Percentiles rank a stretch among this genome's conserved stretches.
Conservation (phyloP, 345 rosid species). For the Salix arbutifolia region DNA sequence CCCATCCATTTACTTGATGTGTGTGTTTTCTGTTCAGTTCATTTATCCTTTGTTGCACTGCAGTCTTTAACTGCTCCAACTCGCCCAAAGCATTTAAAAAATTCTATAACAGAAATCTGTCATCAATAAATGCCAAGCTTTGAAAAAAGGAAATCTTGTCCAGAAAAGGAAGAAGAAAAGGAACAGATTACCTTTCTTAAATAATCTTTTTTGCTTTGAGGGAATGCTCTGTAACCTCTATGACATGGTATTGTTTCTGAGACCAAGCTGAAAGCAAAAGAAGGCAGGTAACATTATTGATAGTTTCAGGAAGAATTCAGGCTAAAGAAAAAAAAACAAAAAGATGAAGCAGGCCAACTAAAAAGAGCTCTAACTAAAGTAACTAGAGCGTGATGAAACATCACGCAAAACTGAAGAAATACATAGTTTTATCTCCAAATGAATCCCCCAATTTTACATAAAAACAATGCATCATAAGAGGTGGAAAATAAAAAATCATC, state of each 20-base stretch:
- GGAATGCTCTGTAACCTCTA: constrained; percentile 61
- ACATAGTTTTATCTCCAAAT: neutral
- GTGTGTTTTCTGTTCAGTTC: constrained; percentile 48
- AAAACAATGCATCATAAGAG: neutral
- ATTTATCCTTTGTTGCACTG: constrained; percentile 55
- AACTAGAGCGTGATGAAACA: neutral
- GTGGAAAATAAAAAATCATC: neutral
- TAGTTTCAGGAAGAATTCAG: neutral
- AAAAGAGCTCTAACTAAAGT: neutral
- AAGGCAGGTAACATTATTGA: constrained; percentile 3
- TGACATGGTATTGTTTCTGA: constrained; percentile 90
- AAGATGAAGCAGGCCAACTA: neutral
- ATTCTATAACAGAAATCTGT: constrained; percentile 44
- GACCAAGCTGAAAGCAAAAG: constrained; percentile 63
- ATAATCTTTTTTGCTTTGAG: constrained; percentile 43
- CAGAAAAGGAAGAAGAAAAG: neutral
- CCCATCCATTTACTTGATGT: constrained; percentile 37
- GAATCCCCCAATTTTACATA: neutral
- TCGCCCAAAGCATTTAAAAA: constrained; percentile 60
- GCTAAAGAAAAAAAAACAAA: neutral
- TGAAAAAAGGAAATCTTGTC: neutral
- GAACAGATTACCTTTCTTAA: constrained; percentile 54
- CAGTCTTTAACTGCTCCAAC: constrained; percentile 83
- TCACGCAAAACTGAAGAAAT: neutral
- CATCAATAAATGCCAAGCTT: constrained; percentile 20